phyloP scores from a whole-genome alignment of 139 green algal species.

The Haematococcus sp. region DNA sequence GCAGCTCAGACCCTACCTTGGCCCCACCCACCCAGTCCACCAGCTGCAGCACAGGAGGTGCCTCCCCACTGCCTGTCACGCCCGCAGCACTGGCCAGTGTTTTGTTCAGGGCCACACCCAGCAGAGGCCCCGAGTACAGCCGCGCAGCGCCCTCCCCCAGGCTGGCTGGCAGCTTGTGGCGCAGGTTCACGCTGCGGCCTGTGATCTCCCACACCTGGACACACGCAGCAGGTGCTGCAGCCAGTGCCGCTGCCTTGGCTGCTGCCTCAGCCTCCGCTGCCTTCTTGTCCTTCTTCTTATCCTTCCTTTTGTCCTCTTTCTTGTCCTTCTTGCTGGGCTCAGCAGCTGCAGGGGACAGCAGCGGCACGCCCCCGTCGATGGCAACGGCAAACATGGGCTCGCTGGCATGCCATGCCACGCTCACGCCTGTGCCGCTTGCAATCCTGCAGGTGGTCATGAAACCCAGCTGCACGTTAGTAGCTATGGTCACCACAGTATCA shows the following conservation, averaged over 20 bases:
- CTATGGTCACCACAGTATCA: no score
- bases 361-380: not conserved
- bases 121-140: slow-evolving; percentile 20
- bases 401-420: slow-evolving; percentile 26
- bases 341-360: no score
- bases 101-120: slow-evolving; percentile 24
- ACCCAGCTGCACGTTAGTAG: no score
- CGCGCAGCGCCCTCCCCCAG: not conserved
- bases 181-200: not conserved
- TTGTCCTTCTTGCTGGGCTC: slow-evolving; percentile 5
- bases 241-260: not conserved
- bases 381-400: slow-evolving; percentile 14
- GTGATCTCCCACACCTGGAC: not conserved
- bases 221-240: slow-evolving; percentile 6
- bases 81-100: not conserved
- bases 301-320: not conserved
- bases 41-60: slow-evolving; percentile 31
- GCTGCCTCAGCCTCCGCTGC: slow-evolving; percentile 1
- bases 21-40: slow-evolving; percentile 23
- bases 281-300: slow-evolving; percentile 5
- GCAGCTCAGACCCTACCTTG: slow-evolving; percentile 43
- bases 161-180: not conserved
- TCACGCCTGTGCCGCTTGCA: slow-evolving; percentile 1
- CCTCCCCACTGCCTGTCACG: not conserved
- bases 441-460: slow-evolving; percentile 14